phyloP scores from a whole-genome alignment of 345 rosid species.

The Jatropha curcas region DNA sequence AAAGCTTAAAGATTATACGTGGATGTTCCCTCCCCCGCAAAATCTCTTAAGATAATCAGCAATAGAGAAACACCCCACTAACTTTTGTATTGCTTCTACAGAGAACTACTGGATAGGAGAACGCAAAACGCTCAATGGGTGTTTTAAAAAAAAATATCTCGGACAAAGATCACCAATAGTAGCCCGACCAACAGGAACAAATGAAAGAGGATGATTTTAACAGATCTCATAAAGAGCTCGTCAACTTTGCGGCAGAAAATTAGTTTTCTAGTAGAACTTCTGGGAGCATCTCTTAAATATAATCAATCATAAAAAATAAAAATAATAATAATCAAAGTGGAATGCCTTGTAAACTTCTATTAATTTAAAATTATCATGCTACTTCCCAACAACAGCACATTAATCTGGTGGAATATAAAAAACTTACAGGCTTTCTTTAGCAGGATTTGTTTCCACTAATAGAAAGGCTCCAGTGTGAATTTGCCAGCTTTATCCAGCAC shows the following conservation, averaged over 20 bases:
- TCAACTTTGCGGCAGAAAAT: conserved; percentile 19
- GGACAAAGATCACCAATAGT: neutral
- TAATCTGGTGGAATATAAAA: neutral
- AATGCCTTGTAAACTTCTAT: conserved; percentile 20
- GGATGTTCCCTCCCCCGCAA: conserved; percentile 14
- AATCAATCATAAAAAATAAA: no score
- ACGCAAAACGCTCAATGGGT: neutral
- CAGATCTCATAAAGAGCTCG: neutral
- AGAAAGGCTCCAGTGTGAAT: conserved; percentile 26
- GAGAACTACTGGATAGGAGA: conserved; percentile 16
- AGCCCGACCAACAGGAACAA: neutral
- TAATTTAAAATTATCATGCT: conserved; percentile 22
- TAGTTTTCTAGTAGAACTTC: conserved; percentile 11
- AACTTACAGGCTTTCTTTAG: conserved; percentile 4
- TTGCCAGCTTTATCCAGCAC: conserved; percentile 34
- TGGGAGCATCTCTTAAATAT: conserved; percentile 23
- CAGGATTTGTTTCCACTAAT: conserved; percentile 43
- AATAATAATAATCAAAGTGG: conserved; percentile 38
- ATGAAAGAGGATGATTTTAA: neutral
- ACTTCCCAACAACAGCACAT: conserved; percentile 19
- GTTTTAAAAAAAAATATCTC: neutral
- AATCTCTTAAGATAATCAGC: conserved; percentile 9
- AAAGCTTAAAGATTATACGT: neutral
- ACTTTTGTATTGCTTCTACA: conserved; percentile 19
- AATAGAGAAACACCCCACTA: conserved; percentile 13